A percentile compares a stretch with the other conserved stretches of the same genome.
These are phyloP conservation scores for Cordyceps fumosorosea DNA, from an alignment of 2,329 filamentous ascomycete genomes.

Conservation along the genomic window DNA sequence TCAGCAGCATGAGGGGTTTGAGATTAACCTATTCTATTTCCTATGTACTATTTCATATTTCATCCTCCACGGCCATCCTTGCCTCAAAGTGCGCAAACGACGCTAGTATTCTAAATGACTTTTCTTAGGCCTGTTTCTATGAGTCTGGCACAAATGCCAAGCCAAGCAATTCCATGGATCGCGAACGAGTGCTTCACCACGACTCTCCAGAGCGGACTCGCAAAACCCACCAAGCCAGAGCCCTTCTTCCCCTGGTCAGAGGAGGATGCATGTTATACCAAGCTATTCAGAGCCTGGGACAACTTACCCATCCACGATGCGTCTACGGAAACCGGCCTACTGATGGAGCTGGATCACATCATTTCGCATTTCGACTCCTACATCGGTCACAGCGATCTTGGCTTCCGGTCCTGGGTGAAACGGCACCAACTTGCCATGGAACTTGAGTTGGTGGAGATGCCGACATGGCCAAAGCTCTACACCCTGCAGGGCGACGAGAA, in stretches of 20 bases:
- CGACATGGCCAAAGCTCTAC: slow-evolving; percentile 15
- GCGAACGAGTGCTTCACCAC: background rate
- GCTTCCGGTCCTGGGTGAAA: slow-evolving; percentile 17
- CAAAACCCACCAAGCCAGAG: too few species aligned
- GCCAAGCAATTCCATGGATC: background rate
- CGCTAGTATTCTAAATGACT: background rate
- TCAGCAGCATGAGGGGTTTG: background rate
- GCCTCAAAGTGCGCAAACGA: background rate
- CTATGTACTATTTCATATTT: background rate
- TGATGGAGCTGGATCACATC: slow-evolving; percentile 18
- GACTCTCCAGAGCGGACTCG: too few species aligned
- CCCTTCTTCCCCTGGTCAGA: background rate
- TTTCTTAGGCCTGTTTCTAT: background rate
- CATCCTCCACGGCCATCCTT: background rate
- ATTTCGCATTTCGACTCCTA: slow-evolving; percentile 19
- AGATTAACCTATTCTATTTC: background rate
- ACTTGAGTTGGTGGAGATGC: slow-evolving; percentile 9
- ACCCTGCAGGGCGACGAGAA: background rate
- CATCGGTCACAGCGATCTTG: slow-evolving; percentile 19
- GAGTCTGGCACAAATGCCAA: background rate
- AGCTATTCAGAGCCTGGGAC: slow-evolving; percentile 10
- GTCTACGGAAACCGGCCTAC: background rate
- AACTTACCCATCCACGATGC: slow-evolving; percentile 11
- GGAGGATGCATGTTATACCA: slow-evolving; percentile 6
- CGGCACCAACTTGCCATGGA: slow-evolving; percentile 22